Evolutionary conservation across 2,329 filamentous ascomycete genomes (phyloP), one percentile per base, ranked within the genome.

Genomic region (Pezicula radicicola): DNA sequence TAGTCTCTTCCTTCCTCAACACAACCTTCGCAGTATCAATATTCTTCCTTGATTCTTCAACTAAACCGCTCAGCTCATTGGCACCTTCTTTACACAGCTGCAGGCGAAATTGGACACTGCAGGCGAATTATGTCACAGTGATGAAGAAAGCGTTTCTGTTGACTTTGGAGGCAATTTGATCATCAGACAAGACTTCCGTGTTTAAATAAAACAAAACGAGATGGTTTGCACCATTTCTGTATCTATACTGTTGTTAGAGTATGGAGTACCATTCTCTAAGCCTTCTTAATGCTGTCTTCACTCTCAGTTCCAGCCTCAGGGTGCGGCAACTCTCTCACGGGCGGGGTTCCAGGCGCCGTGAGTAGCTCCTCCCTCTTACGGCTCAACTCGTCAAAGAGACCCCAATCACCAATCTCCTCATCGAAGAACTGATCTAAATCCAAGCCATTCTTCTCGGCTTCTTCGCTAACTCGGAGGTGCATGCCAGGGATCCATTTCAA

Each of bases 401-500:
- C 59, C 66, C 66, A 70, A 47, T 69, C 68, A 39, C 67, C 67
- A 46, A 70, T 69, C 54, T 72, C 65, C 57, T 72, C 72, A 54
- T 71, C 70, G 15, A 75, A 72, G 60, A 78, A 76, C 58, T 78
- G 74, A 60, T 72, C 69, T 16, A 70, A 61, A 56, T 84, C 81
- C 39, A 84, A 63, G 0, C 81, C 80, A 28, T 68, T 66, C 5
- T 78, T 63, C 63, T 84, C 81, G 7, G 75, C 77, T 50, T 83
- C 78, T 50, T 83, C 78, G 1, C 69, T 75, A 1, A 75, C 77
- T 16, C 80, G 70, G 2, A 84, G 67, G 52, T 81, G 77, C 53
- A 81, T 70, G 0, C 79, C 80, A 0, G 80, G 81, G 36, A 84
- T 83, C 54, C 72, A 76, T 61, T 81, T 79, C 60, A 83, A 75